Percentiles rank a stretch among this genome's conserved stretches.
Conservation (phyloP, 139 green algal genomes). For the Chlamydomonas applanata region DNA sequence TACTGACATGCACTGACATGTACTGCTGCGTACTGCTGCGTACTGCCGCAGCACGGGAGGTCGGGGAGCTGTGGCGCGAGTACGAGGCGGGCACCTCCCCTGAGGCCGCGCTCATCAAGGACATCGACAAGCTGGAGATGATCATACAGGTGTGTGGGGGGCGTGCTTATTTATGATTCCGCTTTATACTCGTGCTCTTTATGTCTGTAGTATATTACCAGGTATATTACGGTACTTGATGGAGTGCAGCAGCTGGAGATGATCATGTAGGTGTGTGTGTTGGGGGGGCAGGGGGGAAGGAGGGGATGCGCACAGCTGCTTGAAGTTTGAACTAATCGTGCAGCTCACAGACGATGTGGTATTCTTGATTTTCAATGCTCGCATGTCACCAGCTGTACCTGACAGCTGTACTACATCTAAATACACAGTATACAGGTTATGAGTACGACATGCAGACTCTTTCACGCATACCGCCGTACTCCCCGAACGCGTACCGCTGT, state of each 20-base stretch:
- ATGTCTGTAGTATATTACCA: background rate
- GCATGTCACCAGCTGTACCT: too few species aligned
- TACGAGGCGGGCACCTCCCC: conserved; percentile 78
- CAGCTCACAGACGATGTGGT: too few species aligned
- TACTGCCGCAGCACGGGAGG: conserved; percentile 50
- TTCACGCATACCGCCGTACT: too few species aligned
- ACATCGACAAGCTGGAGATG: conserved; percentile 95
- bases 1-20: background rate
- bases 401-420: too few species aligned
- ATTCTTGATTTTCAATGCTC: too few species aligned
- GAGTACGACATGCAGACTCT: too few species aligned
- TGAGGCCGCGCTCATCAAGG: conserved; percentile 89
- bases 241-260: background rate
- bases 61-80: conserved; percentile 83
- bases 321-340: too few species aligned
- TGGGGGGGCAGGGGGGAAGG: too few species aligned
- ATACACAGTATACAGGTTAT: too few species aligned
- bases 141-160: conserved; percentile 48
- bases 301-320: too few species aligned
- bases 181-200: background rate
- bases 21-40: background rate
- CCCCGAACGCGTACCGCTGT: background rate
- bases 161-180: background rate
- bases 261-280: too few species aligned
- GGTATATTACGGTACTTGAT: background rate